phyloP scores from a whole-genome alignment of 2,329 filamentous ascomycete species.

The Trichoderma breve region DNA sequence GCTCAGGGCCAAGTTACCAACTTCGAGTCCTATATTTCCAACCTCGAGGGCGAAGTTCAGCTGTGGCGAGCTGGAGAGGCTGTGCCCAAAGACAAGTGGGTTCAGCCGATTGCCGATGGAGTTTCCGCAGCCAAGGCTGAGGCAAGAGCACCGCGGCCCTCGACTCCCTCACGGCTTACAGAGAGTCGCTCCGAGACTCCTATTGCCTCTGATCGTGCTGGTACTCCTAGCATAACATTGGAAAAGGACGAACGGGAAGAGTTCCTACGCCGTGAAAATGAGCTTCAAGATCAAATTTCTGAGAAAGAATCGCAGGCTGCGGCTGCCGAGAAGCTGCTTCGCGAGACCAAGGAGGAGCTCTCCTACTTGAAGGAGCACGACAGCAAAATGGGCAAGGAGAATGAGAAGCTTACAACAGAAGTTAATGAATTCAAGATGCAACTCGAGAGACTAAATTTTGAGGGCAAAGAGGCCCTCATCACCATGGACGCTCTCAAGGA shows the following conservation, averaged over 20 bases:
- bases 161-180: conserved; percentile 51
- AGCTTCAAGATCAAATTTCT: conserved; percentile 92
- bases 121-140: conserved; percentile 41
- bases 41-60: conserved; percentile 79
- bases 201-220: conserved; percentile 72
- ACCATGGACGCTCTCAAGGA: conserved; percentile 98
- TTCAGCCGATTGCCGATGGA: conserved; percentile 57
- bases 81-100: conserved; percentile 89
- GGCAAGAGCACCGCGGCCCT: conserved; percentile 48
- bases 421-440: conserved; percentile 96
- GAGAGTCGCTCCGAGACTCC: conserved; percentile 64
- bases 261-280: conserved; percentile 91
- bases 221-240: conserved; percentile 80
- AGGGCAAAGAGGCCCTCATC: conserved; percentile 94
- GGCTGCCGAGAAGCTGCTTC: conserved; percentile 74
- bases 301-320: conserved; percentile 85
- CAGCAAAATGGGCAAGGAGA: conserved; percentile 79
- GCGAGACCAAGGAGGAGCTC: conserved; percentile 83
- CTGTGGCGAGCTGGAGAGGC: conserved; percentile 84
- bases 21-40: conserved; percentile 83
- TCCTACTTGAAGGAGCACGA: conserved; percentile 82
- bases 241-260: conserved; percentile 98
- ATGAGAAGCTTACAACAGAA: conserved; percentile 80
- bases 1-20: conserved; percentile 84
- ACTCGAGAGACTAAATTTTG: conserved; percentile 89